Evolutionary conservation across 2,329 filamentous ascomycete species (phyloP), one percentile per base, ranked within the genome.

Genomic region (Alternaria postmessia): DNA sequence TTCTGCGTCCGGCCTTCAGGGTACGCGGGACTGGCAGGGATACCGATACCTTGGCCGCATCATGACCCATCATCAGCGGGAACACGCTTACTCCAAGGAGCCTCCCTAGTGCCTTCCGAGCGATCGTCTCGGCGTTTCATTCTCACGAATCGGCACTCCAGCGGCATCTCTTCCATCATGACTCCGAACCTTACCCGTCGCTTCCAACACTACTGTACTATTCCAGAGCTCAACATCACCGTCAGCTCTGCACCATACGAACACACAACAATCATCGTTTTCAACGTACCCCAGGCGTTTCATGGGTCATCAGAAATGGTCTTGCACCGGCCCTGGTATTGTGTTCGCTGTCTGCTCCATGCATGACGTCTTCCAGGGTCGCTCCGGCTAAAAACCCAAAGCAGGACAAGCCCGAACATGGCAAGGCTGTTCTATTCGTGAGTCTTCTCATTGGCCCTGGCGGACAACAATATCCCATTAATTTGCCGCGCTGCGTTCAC

Each of bases 1-100:
- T 30, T 48, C 64, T 59, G 64, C 66, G 62, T 69, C 63, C 68
- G 59, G 63, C 65, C 28, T 64, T 68, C 67, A 72, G 70, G 62
- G 66, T 69, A 67, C 68, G 67, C 63, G 54, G 61, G 62, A 51
- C 43, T 59, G 32, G 62, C 74, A 78, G 69, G 75, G 75, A 64
- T 73, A 65, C 36, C 62, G 62, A 65, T 65, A 70, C 69, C 57
- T 66, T 59, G 63, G 32, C 65, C 66, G 63, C 63, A 57, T 54
- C 59, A 62, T 62, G 65, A 68, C 49, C 69, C 66, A 66, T 69
- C 60, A 57, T 62, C 64, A 66, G 69, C 61, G 68, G 68, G 68
- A 66, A 68, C 53, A 57, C 53, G 72, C 68, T 70, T 70, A 63
- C 70, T 64, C 44, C 36, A 56, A 54, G 53, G 48, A 59, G 49